phyloP scores from a whole-genome alignment of 2,329 filamentous ascomycete genomes.

The Exutisphaerella laricina region DNA sequence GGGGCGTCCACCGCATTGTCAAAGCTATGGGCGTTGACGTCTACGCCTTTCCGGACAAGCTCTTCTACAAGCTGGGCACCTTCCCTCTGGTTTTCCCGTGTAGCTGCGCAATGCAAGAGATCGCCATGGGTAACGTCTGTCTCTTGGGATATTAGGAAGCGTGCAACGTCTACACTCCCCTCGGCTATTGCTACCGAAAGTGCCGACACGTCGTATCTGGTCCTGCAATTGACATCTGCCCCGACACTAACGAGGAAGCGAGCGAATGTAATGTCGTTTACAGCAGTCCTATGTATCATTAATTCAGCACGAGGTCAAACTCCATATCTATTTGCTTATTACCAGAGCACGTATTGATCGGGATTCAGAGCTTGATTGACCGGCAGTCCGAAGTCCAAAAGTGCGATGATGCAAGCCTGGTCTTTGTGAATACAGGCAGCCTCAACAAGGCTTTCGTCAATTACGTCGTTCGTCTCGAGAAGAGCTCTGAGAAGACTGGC shows the following conservation, averaged over 20 bases:
- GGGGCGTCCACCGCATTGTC: conserved; percentile 1
- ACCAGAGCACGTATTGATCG: conserved; percentile 1
- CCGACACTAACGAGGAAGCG: neutral
- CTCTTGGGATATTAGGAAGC: neutral
- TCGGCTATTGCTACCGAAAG: conserved; percentile 3
- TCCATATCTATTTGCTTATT: neutral
- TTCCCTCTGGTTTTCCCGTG: neutral
- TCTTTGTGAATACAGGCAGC: neutral
- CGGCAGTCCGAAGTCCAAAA: neutral
- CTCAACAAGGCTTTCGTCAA: neutral
- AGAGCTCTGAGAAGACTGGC: neutral
- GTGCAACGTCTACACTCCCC: conserved; percentile 1
- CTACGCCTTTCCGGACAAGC: conserved; percentile 1
- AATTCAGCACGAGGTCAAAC: neutral
- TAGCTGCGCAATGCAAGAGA: conserved; percentile 5
- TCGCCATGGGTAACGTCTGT: conserved; percentile 3
- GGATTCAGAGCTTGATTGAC: neutral
- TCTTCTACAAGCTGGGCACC: conserved; percentile 4
- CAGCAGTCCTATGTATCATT: neutral
- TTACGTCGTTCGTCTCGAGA: neutral
- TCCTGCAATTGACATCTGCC: conserved; percentile 6
- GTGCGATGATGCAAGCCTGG: neutral
- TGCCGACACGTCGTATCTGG: neutral
- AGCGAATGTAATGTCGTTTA: neutral
- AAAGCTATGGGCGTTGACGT: conserved; percentile 6